Base-by-base conservation (phyloP, 2,329 filamentous ascomycete species). In the Fusarium marasasianum region DNA sequence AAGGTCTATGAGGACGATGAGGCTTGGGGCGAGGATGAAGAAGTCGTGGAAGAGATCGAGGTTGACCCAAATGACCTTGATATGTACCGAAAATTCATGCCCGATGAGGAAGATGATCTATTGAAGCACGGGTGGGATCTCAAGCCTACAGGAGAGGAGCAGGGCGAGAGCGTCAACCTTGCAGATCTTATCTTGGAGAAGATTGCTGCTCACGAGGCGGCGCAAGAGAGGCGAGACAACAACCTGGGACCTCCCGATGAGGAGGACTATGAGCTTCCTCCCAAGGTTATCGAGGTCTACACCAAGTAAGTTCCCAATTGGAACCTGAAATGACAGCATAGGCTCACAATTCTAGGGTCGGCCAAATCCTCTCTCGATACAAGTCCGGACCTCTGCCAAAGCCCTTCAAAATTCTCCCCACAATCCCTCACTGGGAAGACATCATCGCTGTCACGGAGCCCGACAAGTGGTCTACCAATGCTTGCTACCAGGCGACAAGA, bases 361-460 rank as follows among this genome's bases (percentile, higher is more conserved):
- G 95, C 69, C 87, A 95, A 75, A 92, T 98, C 69, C 88, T 99
- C 67, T 95, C 94, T 33, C 91, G 96, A 74, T 98, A 98, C 86
- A 98, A 97, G 84, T 96, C 93, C 20, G 96, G 96, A n/a, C 96
- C 96, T 75, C 88, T 99, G 38, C 96, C 96, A 26, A 99, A 99
- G 83, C 96, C 96, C 1, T 97, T 99, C 88, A 98, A 98, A 84
- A 95, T 98, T 74, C 89, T 99, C 14, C 96, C 96, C 6, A 95
- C 95, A 2, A 90, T 98, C 20, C 95, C 95, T 13, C 83, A 96
- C 78, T 98, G 95, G 95, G 94, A 96, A 80, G 93, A 94, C 26
- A 93, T 98, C 43, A 90, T 98, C 76, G 88, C 91, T 73, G 90
- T 97, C 63, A 97, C 95, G n/a, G 89, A 91, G 37, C 95, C 96